Evolutionary conservation across 345 rosid species (phyloP).

Genomic region (Anastatica hierochuntica): DNA sequence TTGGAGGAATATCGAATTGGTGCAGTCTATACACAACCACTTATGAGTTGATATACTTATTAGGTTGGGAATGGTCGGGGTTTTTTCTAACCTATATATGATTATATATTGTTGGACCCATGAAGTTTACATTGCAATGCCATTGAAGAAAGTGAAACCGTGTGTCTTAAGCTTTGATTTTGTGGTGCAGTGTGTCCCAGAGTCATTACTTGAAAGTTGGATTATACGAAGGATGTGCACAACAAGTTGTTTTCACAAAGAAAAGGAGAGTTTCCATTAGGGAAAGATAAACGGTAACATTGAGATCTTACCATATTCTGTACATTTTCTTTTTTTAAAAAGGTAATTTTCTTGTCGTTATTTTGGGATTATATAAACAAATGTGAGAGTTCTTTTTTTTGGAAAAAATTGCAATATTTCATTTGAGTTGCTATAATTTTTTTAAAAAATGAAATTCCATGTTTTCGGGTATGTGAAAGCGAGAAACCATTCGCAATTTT

Average conservation of each 20-base stretch:
- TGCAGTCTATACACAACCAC: too few relatives aligned
- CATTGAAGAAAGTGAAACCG: neutral
- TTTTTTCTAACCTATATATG: too few relatives aligned
- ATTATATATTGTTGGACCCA: neutral
- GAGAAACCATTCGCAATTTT: too few relatives aligned
- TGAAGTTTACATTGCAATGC: too few relatives aligned
- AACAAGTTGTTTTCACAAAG: neutral
- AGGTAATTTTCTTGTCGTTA: neutral
- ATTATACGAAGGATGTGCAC: slow-evolving; percentile 10
- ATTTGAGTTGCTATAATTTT: neutral
- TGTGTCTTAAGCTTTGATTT: slow-evolving; percentile 1
- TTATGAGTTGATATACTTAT: too few relatives aligned
- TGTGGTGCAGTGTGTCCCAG: slow-evolving; percentile 17
- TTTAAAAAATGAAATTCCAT: too few relatives aligned
- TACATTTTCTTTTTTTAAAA: slow-evolving; percentile 20
- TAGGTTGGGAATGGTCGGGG: too few relatives aligned
- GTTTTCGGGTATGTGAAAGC: too few relatives aligned
- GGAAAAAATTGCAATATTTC: slow-evolving; percentile 1
- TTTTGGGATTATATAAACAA: slow-evolving; percentile 16
- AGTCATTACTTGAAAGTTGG: slow-evolving; percentile 9
- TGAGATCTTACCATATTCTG: slow-evolving; percentile 18
- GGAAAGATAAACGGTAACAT: slow-evolving; percentile 1
- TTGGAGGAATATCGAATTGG: too few relatives aligned
- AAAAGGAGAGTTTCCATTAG: slow-evolving; percentile 9
- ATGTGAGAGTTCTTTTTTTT: neutral